Conservation (phyloP, 306 rosid genomes). For the Quercus bicolor region DNA sequence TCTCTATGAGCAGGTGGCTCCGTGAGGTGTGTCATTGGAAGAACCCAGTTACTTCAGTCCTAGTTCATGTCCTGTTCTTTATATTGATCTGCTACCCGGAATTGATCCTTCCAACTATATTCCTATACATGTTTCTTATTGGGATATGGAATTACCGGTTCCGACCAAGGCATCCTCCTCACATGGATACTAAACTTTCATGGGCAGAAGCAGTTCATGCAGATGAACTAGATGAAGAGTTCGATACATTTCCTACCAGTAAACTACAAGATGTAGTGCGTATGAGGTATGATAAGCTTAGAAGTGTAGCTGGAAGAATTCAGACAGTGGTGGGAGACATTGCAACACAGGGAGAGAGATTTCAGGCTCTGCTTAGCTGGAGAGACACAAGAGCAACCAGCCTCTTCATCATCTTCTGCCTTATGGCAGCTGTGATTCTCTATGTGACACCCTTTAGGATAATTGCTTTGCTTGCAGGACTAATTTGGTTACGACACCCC, state of each 20-base stretch:
- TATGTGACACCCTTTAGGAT: slow-evolving; percentile 59
- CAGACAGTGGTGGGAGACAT: slow-evolving; percentile 66
- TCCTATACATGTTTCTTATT: slow-evolving; percentile 79
- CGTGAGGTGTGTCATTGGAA: slow-evolving; percentile 73
- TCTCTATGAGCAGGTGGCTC: slow-evolving; percentile 65
- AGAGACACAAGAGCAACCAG: slow-evolving; percentile 67
- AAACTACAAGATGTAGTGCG: slow-evolving; percentile 49
- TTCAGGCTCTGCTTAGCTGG: slow-evolving; percentile 52
- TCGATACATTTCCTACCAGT: slow-evolving; percentile 70
- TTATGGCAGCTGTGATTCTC: slow-evolving; percentile 48
- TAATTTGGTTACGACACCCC: slow-evolving; percentile 69
- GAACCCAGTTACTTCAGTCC: slow-evolving; percentile 59
- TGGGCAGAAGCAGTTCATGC: slow-evolving; percentile 81
- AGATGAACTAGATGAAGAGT: slow-evolving; percentile 67
- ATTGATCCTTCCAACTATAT: slow-evolving; percentile 63
- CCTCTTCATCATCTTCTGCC: slow-evolving; percentile 41
- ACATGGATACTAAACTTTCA: slow-evolving; percentile 77
- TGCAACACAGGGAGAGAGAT: slow-evolving; percentile 69
- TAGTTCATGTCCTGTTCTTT: slow-evolving; percentile 66
- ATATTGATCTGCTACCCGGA: slow-evolving; percentile 71
- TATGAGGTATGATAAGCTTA: slow-evolving; percentile 73
- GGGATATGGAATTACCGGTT: slow-evolving; percentile 73
- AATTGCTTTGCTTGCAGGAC: slow-evolving; percentile 49
- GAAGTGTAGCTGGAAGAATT: slow-evolving; percentile 72
- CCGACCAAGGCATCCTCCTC: slow-evolving; percentile 60